Evolutionary conservation across 306 rosid genomes (phyloP).

Genomic region (Fragaria ananassa): DNA sequence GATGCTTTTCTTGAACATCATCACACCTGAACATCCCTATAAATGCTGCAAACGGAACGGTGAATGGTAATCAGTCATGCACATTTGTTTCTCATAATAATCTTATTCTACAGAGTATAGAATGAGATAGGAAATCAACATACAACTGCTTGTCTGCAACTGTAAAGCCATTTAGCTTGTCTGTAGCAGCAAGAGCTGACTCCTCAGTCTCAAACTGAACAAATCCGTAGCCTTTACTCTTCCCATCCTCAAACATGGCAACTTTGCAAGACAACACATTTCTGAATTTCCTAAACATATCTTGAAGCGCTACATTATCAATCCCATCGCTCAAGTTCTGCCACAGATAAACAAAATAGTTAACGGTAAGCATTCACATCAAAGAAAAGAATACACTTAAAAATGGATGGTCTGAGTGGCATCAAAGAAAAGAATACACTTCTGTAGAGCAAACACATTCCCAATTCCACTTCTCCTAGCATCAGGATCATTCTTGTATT

Average conservation of each 20-base stretch:
- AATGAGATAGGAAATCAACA: conserved; percentile 27
- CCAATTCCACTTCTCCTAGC: no score
- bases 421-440: no score
- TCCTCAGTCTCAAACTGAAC: conserved; percentile 84
- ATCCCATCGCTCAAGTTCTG: conserved; percentile 66
- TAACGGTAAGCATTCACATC: no score
- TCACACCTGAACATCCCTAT: no score
- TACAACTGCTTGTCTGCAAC: conserved; percentile 64
- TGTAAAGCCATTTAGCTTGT: conserved; percentile 62
- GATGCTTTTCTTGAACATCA: no score
- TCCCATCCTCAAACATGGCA: conserved; percentile 70
- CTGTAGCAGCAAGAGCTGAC: conserved; percentile 67
- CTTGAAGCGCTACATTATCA: conserved; percentile 51
- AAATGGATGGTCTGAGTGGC: no score
- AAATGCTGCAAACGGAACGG: no score
- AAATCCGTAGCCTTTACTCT: conserved; percentile 84
- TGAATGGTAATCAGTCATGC: neutral
- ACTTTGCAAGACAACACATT: conserved; percentile 73
- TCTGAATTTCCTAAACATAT: conserved; percentile 60
- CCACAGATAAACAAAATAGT: conserved; percentile 21
- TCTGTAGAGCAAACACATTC: no score
- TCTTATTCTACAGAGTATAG: neutral
- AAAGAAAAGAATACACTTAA: no score
- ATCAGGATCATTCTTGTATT: no score
- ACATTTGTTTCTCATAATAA: neutral